Evolutionary conservation across 768 basidiomycete genomes (phyloP), one percentile per base, ranked within the genome.

Genomic region (Tylopilus sp.): DNA sequence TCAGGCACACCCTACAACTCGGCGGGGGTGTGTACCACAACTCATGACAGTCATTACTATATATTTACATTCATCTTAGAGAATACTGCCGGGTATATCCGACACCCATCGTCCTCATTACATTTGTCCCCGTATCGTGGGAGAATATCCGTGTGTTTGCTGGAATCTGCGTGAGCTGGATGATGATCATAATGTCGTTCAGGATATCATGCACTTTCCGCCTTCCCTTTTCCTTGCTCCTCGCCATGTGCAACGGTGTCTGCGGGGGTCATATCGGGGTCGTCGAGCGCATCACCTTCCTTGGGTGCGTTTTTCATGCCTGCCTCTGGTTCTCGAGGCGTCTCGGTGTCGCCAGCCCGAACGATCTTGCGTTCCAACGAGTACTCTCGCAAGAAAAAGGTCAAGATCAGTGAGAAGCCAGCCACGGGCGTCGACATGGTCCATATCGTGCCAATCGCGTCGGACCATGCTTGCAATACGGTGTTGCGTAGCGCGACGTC

Each of bases 381-480:
- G 64, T 89, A 88, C 30, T 73, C 72, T 44, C 81, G 75, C 21
- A 89, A 43, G 58, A 85, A 77, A 22, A 88, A 60, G 13, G 78
- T 61, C 52, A 76, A 55, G 20, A 86, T 56, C 57, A 86, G 75
- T 22, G 76, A 73, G 38, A 73, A 71, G 12, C 79, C 83, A 13
- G 77, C 22, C 22, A 88, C 65, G 0, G 86, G 83, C 8, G 82
- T 80, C 64, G 75, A 75, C 21, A 83, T 79, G 38, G 83, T 55
- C 86, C 87, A 89, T 40, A 89, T 83, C 42, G 59, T 70, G 58
- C 75, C 74, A 38, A 89, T 82, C 2, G 85, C 79, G 30, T 75
- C 69, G 17, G 86, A 76, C 67, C 81, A 88, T 0, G 84, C 85
- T 48, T 85, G 73, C 26, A 83, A 75, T 8, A 88, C 69, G 35